phyloP scores from a whole-genome alignment of 352 stramenopile species.

The Pythium pyrilobum region DNA sequence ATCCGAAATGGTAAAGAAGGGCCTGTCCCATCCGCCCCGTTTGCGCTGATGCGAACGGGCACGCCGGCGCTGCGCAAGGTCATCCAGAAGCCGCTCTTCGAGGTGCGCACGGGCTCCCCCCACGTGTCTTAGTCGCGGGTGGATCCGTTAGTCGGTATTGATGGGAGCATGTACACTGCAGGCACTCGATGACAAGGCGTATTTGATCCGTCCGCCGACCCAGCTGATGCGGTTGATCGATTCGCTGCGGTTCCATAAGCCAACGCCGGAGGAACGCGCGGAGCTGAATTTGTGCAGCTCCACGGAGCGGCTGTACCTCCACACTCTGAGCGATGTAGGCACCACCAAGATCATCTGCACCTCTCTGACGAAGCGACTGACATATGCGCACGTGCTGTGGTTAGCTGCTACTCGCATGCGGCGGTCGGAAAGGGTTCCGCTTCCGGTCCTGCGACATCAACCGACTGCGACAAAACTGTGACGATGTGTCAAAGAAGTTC shows the following conservation, averaged over 20 bases:
- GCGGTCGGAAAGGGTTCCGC: constrained; percentile 69
- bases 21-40: neutral
- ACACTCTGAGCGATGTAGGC: constrained; percentile 70
- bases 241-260: constrained; percentile 79
- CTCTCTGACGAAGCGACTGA: neutral
- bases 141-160: too few species aligned
- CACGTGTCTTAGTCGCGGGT: neutral
- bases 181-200: constrained; percentile 73
- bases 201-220: constrained; percentile 61
- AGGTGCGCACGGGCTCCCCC: constrained; percentile 16
- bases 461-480: constrained; percentile 38
- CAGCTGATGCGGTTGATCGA: constrained; percentile 83
- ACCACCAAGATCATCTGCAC: neutral
- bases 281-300: constrained; percentile 69
- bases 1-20: neutral
- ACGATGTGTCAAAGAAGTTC: constrained; percentile 48
- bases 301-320: constrained; percentile 67
- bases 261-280: constrained; percentile 59
- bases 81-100: constrained; percentile 64
- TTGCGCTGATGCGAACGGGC: constrained; percentile 9
- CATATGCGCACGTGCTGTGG: neutral
- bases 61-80: constrained; percentile 52
- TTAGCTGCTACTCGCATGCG: constrained; percentile 70
- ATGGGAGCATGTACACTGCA: constrained; percentile 9
- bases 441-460: constrained; percentile 75